Percentiles rank a stretch among this genome's conserved stretches.
phyloP scores from a whole-genome alignment of 352 stramenopile genomes.

The Globisporangium viniferum region DNA sequence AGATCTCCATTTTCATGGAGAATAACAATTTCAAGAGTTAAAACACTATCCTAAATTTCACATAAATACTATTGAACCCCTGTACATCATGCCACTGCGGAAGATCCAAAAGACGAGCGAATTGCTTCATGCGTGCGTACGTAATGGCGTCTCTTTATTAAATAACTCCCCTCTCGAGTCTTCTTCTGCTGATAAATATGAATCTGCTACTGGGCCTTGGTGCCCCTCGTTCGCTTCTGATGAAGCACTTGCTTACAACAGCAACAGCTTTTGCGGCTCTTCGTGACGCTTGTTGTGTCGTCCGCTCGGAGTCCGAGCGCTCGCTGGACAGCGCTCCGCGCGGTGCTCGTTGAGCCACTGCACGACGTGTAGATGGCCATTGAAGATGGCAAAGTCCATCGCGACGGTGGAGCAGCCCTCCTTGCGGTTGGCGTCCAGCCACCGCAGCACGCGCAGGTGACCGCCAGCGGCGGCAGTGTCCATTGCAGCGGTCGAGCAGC shows the following conservation, averaged over 20 bases:
- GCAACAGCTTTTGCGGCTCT: neutral
- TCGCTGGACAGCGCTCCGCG: neutral
- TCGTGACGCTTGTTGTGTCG: neutral
- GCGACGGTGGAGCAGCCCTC: constrained; percentile 43
- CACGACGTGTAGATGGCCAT: constrained; percentile 25
- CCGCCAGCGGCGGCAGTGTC: constrained; percentile 53
- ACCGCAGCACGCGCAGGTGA: constrained; percentile 49
- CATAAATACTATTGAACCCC: too few relatives aligned
- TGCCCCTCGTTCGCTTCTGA: neutral
- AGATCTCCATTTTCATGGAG: neutral
- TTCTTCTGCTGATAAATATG: constrained; percentile 8
- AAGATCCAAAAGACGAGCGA: too few relatives aligned
- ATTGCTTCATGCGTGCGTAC: too few relatives aligned
- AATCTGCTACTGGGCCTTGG: neutral
- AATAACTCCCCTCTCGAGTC: neutral
- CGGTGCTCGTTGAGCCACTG: constrained; percentile 21
- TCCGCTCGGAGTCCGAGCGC: neutral
- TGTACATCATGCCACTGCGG: too few relatives aligned
- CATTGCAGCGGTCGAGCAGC: constrained; percentile 61
- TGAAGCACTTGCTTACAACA: neutral
- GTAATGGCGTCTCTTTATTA: neutral
- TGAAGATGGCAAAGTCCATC: constrained; percentile 18
- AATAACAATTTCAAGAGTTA: too few relatives aligned
- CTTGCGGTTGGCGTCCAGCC: constrained; percentile 46
- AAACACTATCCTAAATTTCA: too few relatives aligned